Percentiles rank a stretch among this genome's conserved stretches.
Conservation (phyloP, 768 basidiomycete species). For the Suillus plorans region DNA sequence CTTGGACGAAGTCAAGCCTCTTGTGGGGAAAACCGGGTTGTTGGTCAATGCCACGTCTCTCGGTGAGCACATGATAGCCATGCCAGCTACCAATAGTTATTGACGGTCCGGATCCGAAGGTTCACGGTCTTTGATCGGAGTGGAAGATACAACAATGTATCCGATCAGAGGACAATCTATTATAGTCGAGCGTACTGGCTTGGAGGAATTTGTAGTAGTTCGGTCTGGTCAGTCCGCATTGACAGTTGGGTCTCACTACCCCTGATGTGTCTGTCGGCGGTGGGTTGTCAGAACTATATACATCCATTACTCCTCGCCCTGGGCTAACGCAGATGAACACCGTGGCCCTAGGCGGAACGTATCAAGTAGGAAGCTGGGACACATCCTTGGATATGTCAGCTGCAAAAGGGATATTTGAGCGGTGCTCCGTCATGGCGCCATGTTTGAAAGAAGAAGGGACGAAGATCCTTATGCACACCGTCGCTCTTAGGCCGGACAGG, state of each 20-base stretch:
- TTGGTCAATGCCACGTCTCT: conserved; percentile 59
- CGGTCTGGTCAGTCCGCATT: conserved; percentile 23
- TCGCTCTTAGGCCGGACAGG: conserved; percentile 57
- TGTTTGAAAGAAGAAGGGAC: conserved; percentile 32
- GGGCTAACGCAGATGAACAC: conserved; percentile 41
- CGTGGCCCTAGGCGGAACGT: conserved; percentile 59
- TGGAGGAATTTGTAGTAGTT: conserved; percentile 37
- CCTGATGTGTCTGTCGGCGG: not conserved
- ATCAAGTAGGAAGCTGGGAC: conserved; percentile 49
- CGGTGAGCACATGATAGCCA: conserved; percentile 33
- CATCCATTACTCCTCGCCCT: conserved; percentile 66
- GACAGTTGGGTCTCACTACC: no score
- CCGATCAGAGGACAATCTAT: conserved; percentile 88
- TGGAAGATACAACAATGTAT: conserved; percentile 72
- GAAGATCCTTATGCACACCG: conserved; percentile 52
- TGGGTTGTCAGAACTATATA: conserved; percentile 23
- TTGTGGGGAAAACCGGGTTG: conserved; percentile 35
- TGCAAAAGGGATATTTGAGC: conserved; percentile 47
- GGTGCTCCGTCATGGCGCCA: conserved; percentile 41
- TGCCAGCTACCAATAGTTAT: not conserved
- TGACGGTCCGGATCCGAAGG: conserved; percentile 34
- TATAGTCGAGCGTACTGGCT: conserved; percentile 66
- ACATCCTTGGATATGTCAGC: conserved; percentile 42
- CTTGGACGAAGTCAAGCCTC: conserved; percentile 45
- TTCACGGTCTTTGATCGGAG: conserved; percentile 72